A percentile compares a stretch with the other conserved stretches of the same genome.
Evolutionary conservation across 306 rosid species (phyloP).

Genomic region (Urtica urens): DNA sequence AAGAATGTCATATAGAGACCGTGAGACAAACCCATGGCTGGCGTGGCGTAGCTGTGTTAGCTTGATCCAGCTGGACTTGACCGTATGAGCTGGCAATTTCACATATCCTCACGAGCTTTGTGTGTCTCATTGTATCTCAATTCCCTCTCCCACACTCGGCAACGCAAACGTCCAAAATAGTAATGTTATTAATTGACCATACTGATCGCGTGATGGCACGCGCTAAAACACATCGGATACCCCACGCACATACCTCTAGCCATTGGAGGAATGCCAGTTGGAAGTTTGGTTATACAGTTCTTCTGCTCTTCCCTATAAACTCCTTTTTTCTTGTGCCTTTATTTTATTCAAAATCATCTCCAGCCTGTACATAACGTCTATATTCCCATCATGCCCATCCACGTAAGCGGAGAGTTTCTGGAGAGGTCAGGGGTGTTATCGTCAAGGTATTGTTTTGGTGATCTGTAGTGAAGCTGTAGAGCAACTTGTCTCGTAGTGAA

Average conservation of each 20-base stretch:
- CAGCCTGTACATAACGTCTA: conserved; percentile 62
- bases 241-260: conserved; percentile 17
- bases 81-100: not conserved
- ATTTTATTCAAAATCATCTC: conserved; percentile 10
- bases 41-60: not conserved
- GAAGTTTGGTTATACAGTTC: conserved; percentile 4
- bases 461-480: conserved; percentile 50
- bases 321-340: conserved; percentile 2
- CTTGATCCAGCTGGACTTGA: conserved; percentile 22
- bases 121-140: not conserved
- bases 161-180: not conserved
- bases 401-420: accelerated
- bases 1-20: conserved; percentile 1
- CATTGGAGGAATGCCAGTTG: conserved; percentile 46
- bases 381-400: conserved; percentile 10
- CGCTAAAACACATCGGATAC: conserved; percentile 49
- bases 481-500: conserved; percentile 35
- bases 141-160: not conserved
- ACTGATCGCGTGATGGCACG: conserved; percentile 30
- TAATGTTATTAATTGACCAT: not conserved
- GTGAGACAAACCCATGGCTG: conserved; percentile 1
- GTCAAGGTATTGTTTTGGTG: conserved; percentile 1
- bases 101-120: conserved; percentile 30
- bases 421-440: not conserved
- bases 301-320: conserved; percentile 48